phyloP scores from a whole-genome alignment of 1,284 basidiomycete species.

The Athelia psychrophila region DNA sequence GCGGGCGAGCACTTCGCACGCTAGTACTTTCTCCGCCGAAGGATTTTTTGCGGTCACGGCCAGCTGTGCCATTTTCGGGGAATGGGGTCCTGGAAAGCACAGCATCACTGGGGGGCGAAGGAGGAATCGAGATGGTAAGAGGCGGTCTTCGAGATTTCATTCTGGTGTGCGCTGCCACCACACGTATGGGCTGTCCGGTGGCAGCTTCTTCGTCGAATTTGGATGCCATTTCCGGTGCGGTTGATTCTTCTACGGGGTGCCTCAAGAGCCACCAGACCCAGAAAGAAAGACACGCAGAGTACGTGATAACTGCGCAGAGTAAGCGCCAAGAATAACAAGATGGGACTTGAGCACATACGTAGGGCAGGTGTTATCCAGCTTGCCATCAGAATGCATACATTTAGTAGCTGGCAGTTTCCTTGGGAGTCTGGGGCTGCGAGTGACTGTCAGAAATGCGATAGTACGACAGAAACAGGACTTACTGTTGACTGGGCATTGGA shows the following conservation, averaged over 20 bases:
- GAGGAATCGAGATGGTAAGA: background rate
- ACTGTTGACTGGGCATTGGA: conserved; percentile 44
- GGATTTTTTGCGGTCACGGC: background rate
- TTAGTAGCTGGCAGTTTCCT: conserved; percentile 45
- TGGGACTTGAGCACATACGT: conserved; percentile 33
- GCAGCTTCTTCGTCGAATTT: conserved; percentile 2
- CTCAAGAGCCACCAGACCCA: conserved; percentile 27
- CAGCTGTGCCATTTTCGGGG: background rate
- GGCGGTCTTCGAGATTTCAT: background rate
- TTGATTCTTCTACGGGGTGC: conserved; percentile 7
- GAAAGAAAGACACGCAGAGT: conserved; percentile 32
- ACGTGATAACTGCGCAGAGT: conserved; percentile 32
- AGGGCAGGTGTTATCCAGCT: conserved; percentile 56
- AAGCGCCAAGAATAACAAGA: background rate
- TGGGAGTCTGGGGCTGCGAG: conserved; percentile 36
- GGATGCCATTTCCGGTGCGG: conserved; percentile 21
- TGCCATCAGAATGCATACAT: conserved; percentile 45
- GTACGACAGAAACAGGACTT: conserved; percentile 6
- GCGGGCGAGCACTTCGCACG: background rate
- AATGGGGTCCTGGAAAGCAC: background rate
- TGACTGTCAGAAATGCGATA: background rate
- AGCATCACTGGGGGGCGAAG: background rate
- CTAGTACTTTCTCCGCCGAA: background rate
- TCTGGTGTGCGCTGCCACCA: background rate
- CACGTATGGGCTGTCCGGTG: background rate